Base-by-base conservation (phyloP, 768 basidiomycete species). In the Suillus lakei region DNA sequence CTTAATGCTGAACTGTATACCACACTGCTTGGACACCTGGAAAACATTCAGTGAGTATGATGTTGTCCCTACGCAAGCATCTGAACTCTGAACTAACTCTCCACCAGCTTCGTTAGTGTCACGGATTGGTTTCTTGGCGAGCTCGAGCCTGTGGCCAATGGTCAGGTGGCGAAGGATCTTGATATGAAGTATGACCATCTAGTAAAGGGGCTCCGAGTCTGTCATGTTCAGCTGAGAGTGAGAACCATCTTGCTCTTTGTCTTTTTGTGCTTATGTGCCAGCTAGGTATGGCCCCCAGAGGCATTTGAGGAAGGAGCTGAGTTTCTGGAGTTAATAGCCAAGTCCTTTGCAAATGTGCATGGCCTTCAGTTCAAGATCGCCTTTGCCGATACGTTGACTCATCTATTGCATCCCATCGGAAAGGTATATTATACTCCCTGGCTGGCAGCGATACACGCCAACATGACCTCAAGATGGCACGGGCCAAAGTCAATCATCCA, bases 401-500 rank as follows among this genome's bases (percentile, higher is more conserved):
- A 87, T 41, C 72, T 97, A 13, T 75, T 98, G 46, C 95, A 97
- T 79, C 91, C 94, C 0, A 93, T 97, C 55, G 91, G 90, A 66
- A 95, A 97, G 85, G 94, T 91, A 64, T 50, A 77, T 60, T 16
- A 18, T 43, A 8, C 23, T 5, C 28, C 10, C 51, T 38, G 65
- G 38, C 38, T 12, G 23, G 34, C 44, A 2, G 23, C 28, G 26
- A 41, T 21, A 13, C 26, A 26, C 26, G 9, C 43, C 30, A 63
- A 44, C 43, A 28, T 62, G 10, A 41, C 18, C 5, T 28, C 38
- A 41, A 96, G 92, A 96, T 91, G 44, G 96, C 94, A 0, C 95
- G 96, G 79, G 96, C 94, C 7, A 96, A 98, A 79, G 95, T 96
- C 58, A 98, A 98, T 71, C 91, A 96, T 75, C 96, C 96, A 0